Evolutionary conservation across 352 stramenopile species (phyloP).

Genomic region (Pythium insidiosum): DNA sequence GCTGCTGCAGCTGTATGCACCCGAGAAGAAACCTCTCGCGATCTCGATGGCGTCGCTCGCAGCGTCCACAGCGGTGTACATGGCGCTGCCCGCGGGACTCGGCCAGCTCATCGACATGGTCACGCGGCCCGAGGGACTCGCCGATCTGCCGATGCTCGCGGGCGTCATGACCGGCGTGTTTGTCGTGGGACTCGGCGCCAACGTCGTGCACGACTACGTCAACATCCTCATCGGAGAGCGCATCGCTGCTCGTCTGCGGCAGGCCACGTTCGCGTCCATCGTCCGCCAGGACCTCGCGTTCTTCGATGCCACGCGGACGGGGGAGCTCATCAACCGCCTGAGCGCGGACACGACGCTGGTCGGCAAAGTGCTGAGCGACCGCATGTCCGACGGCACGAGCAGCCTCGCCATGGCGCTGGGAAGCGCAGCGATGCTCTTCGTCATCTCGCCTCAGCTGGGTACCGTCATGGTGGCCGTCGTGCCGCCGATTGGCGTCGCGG

Average conservation of each 20-base stretch:
- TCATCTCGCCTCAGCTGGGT: constrained; percentile 83
- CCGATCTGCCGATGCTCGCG: constrained; percentile 32
- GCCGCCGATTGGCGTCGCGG: constrained; percentile 84
- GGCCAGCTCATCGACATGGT: constrained; percentile 68
- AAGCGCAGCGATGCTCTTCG: constrained; percentile 82
- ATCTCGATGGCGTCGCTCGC: constrained; percentile 46
- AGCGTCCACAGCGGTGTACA: constrained; percentile 54
- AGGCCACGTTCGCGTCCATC: constrained; percentile 65
- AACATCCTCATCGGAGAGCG: constrained; percentile 78
- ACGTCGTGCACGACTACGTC: constrained; percentile 49
- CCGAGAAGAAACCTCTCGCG: constrained; percentile 46
- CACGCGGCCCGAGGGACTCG: constrained; percentile 17
- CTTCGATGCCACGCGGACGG: constrained; percentile 84
- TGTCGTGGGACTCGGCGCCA: constrained; percentile 40
- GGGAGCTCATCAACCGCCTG: constrained; percentile 86
- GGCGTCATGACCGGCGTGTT: constrained; percentile 50
- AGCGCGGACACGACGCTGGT: constrained; percentile 87
- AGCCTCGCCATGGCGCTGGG: constrained; percentile 69
- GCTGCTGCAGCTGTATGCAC: constrained; percentile 27
- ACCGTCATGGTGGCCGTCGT: constrained; percentile 85
- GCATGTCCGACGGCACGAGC: constrained; percentile 67
- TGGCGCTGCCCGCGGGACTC: constrained; percentile 67
- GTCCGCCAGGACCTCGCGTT: constrained; percentile 82
- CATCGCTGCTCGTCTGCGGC: constrained; percentile 56
- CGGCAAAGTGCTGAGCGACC: constrained; percentile 86